These are phyloP conservation scores for Elongisporangium anandrum DNA, from an alignment of 352 stramenopile species.

Conservation along the genomic window DNA sequence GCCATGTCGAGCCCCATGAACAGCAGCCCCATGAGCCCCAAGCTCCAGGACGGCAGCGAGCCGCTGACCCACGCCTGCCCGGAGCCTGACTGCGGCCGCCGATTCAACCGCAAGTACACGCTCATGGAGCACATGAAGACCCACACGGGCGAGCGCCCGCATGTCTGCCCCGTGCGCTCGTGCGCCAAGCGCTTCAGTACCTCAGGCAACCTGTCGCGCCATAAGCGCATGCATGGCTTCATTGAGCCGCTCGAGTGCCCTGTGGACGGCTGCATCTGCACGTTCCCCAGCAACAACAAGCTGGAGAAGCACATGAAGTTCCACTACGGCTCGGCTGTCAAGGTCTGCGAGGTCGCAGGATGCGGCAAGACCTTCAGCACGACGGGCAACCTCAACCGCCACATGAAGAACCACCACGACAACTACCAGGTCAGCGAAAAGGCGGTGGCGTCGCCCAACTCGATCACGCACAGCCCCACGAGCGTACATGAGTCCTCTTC, in stretches of 20 bases:
- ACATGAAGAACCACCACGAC: constrained; percentile 24
- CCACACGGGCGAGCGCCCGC: constrained; percentile 23
- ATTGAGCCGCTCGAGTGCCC: constrained; percentile 17
- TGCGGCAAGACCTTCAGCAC: constrained; percentile 34
- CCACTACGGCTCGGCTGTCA: constrained; percentile 18
- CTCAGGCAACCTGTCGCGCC: constrained; percentile 33
- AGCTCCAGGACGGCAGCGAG: neutral
- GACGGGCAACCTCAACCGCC: constrained; percentile 25
- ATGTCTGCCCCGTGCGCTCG: constrained; percentile 21
- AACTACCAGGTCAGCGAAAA: neutral
- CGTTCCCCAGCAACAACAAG: constrained; percentile 16
- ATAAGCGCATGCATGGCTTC: constrained; percentile 27
- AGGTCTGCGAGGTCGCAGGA: constrained; percentile 13
- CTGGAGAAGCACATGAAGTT: constrained; percentile 32
- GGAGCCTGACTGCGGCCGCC: constrained; percentile 16
- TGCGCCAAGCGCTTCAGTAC: constrained; percentile 43
- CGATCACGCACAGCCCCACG: constrained; percentile 15
- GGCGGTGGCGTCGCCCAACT: constrained; percentile 5
- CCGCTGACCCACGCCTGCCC: constrained; percentile 9
- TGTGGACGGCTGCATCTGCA: constrained; percentile 12
- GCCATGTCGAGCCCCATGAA: neutral
- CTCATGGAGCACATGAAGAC: constrained; percentile 33
- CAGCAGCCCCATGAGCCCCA: neutral
- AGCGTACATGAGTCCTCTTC: constrained; percentile 14
- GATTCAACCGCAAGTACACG: constrained; percentile 30